phyloP scores from a whole-genome alignment of 1,139 yeast species.

The Saccharomycopsis hybrid region DNA sequence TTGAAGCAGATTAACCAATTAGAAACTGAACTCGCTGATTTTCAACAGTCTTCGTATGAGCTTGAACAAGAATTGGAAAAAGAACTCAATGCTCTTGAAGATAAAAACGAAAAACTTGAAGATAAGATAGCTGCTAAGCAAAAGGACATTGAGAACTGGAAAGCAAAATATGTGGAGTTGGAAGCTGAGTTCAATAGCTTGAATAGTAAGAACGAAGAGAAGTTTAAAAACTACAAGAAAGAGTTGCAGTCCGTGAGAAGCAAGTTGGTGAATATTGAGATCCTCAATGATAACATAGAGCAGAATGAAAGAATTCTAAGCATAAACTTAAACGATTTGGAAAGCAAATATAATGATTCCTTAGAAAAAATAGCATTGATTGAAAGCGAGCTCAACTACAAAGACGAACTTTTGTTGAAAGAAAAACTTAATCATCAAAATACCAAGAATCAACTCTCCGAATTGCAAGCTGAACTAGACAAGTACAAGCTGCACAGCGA shows the following conservation, averaged over 20 bases:
- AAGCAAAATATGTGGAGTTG: conserved; percentile 16
- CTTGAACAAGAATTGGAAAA: conserved; percentile 29
- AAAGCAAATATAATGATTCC: conserved; percentile 22
- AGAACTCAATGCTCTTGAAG: conserved; percentile 25
- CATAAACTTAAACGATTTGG: conserved; percentile 24
- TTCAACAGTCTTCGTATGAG: conserved; percentile 28
- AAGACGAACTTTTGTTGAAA: conserved; percentile 23
- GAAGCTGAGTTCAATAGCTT: conserved; percentile 22
- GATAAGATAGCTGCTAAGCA: conserved; percentile 20
- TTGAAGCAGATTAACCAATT: conserved; percentile 26
- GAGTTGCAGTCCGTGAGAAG: conserved; percentile 24
- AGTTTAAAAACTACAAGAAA: conserved; percentile 21
- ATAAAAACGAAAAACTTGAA: conserved; percentile 23
- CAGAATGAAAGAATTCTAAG: conserved; percentile 27
- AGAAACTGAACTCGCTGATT: conserved; percentile 27
- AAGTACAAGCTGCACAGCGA: too few species aligned
- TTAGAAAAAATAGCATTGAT: conserved; percentile 25
- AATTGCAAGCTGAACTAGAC: conserved; percentile 21
- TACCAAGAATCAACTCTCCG: conserved; percentile 24
- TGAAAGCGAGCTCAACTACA: conserved; percentile 25
- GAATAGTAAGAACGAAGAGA: conserved; percentile 17
- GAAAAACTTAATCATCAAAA: conserved; percentile 27
- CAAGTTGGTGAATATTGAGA: conserved; percentile 28
- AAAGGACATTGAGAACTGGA: conserved; percentile 22
- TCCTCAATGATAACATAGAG: conserved; percentile 27